These are phyloP conservation scores for Trichoderma orchidacearum DNA, from an alignment of 495 filamentous ascomycete genomes.

Conservation along the genomic window DNA sequence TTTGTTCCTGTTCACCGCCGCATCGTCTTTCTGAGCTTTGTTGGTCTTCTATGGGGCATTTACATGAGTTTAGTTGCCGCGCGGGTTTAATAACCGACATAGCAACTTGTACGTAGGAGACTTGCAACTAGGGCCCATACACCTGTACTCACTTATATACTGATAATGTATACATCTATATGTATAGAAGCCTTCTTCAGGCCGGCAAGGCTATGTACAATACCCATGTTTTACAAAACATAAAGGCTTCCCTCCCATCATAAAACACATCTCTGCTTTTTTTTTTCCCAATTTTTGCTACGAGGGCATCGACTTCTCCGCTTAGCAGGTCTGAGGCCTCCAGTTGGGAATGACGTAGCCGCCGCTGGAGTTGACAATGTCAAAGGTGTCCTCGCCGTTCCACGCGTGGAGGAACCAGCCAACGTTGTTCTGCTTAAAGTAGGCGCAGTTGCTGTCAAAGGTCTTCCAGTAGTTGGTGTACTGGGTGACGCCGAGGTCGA, in stretches of 20 bases:
- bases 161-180: no score
- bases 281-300: background rate
- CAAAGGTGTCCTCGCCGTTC: slow-evolving; percentile 12
- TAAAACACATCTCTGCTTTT: no score
- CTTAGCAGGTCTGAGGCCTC: slow-evolving; percentile 7
- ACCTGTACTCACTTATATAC: no score
- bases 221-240: no score
- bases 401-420: slow-evolving; percentile 15
- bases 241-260: no score
- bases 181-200: background rate
- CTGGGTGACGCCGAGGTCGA: slow-evolving; percentile 5
- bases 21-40: slow-evolving; percentile 63
- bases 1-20: slow-evolving; percentile 65
- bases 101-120: no score
- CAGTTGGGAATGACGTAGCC: slow-evolving; percentile 11
- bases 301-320: background rate
- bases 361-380: slow-evolving; percentile 9
- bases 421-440: slow-evolving; percentile 10
- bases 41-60: slow-evolving; percentile 75
- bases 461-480: slow-evolving; percentile 14
- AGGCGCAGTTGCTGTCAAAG: slow-evolving; percentile 9
- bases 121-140: no score
- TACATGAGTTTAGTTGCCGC: slow-evolving; percentile 64
- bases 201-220: background rate
- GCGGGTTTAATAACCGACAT: slow-evolving; percentile 2